Evolutionary conservation across 495 filamentous ascomycete species (phyloP), one percentile per base, ranked within the genome.

Genomic region (Parmelia sp.): DNA sequence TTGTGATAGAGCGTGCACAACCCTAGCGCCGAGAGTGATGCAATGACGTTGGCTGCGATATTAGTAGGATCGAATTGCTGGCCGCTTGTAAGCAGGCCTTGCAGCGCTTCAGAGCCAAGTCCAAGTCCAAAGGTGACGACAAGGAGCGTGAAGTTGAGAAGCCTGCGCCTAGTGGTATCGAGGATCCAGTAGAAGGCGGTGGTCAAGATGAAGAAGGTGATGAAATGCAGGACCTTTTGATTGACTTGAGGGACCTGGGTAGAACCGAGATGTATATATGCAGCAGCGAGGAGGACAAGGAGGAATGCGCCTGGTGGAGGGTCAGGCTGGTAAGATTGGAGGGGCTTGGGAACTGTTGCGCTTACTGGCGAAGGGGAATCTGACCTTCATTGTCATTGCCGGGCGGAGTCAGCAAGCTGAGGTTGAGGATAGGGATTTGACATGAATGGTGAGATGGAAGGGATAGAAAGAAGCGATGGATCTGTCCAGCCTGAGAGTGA

Each of bases 171-270:
- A 57, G 86, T 86, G 51, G 92, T 92, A 71, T 99, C 94, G 70
- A 96, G 75, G 71, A 96, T 88, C 92, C 93, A 99, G 85, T 99
- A 99, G 83, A 97, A 97, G 69, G 80, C 78, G 44, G 90, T 67
- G 17, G 95, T 93, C 31, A 99, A 79, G 63, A 89, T 68, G 84
- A 97, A 95, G 80, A 99, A 97, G 66, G 89, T 90, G 57, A 93
- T 53, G 71, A 91, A 79, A 74, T 97, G 95, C 33, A 99, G 85
- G 73, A 90, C 78, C 76, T 97, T 96, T 83, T 96, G 92, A 80
- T 92, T 91, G 63, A 84, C 69, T 65, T 80, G 80, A 62, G 83
- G 81, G 61, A 89, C 69, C 63, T 84, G 79, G 29, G 83, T 73
- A n/a, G 80, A 77, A 31, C 82, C 78, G 45, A 96, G 87, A 63